Base-by-base conservation (phyloP, 176 grass and related monocot species). In the Urochloa ruziziensis region DNA sequence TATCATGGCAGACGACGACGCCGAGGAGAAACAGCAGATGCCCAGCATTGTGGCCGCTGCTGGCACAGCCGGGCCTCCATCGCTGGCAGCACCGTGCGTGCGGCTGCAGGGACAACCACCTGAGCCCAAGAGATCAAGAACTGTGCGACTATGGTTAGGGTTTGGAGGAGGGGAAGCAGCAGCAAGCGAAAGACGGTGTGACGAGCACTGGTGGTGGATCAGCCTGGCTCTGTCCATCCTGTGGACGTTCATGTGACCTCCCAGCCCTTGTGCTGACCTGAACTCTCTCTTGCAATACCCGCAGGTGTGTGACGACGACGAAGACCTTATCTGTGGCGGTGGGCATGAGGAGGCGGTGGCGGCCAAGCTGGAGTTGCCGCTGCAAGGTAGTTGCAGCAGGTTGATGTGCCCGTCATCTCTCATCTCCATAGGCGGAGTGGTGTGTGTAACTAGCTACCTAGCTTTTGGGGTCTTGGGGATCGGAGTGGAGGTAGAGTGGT, bases 161-260 rank as follows among this genome's bases (percentile, higher is more conserved):
- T 80, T 66, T 8, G 59, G 40, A n/a, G 37, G 58, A 29, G 39
- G 15, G 51, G 43, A 1, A 23, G 6, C 36, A 66, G 43, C 2
- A 23, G 6, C 36, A 37, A 37, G 36, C 3, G 36, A 3, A 4
- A 25, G 46, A 52, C 9, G 43, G 59, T 63, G 75, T n/a, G 37
- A 11, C 4, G 58, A 49, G 60, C 44, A 51, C 43, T 67, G 74
- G 36, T 37, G 36, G 36, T 37, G 36, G 36, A 37, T 37, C 36
- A 80, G 44, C 77, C 61, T 80, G 44, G 77, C 62, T 21, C 77
- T 80, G 21, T 80, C 77, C 62, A 47, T 25, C 77, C 77, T 67
- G 44, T 80, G 77, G 30, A 80, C 62, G 13, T 79, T 79, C 76
- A 79, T 79, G 76, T 79, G 76, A 10, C 76, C 76, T 64, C 76